A percentile compares a stretch with the other conserved stretches of the same genome.
These are phyloP conservation scores for Sporodiniella umbellata DNA, from an alignment of 371 early-diverging fungal species.

Conservation along the genomic window DNA sequence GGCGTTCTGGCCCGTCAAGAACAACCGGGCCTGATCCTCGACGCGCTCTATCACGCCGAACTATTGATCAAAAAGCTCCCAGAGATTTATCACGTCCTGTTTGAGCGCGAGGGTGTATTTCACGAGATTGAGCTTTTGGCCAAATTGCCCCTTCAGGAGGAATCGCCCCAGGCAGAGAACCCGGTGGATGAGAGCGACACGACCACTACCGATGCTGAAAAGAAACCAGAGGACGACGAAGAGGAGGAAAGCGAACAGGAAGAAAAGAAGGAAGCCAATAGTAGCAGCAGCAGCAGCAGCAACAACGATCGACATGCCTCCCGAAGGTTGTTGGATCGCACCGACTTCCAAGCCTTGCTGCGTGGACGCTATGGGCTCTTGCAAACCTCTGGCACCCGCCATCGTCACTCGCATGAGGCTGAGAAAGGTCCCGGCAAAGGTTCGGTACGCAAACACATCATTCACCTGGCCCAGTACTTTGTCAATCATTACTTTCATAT, in stretches of 20 bases:
- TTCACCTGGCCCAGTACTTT: slow-evolving; percentile 30
- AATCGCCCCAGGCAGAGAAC: slow-evolving; percentile 1
- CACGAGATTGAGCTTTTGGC: slow-evolving; percentile 55
- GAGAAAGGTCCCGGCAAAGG: slow-evolving; percentile 40
- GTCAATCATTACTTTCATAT: slow-evolving; percentile 12
- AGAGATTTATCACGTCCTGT: slow-evolving; percentile 45
- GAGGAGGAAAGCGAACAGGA: slow-evolving; percentile 15
- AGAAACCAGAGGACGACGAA: slow-evolving; percentile 5
- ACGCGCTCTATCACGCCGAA: slow-evolving; percentile 54
- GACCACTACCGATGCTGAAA: slow-evolving; percentile 6
- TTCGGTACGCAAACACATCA: slow-evolving; percentile 33
- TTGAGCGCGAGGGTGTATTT: slow-evolving; percentile 65
- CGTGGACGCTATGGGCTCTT: slow-evolving; percentile 24
- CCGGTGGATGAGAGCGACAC: slow-evolving; percentile 13
- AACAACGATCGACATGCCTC: too few relatives aligned
- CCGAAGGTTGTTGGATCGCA: slow-evolving; percentile 21
- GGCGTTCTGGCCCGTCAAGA: slow-evolving; percentile 59
- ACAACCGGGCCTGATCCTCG: slow-evolving; percentile 51
- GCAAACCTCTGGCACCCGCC: slow-evolving; percentile 4
- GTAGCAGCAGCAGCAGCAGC: background rate
- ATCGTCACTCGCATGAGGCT: slow-evolving; percentile 3
- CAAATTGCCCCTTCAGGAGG: slow-evolving; percentile 16
- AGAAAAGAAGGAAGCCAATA: slow-evolving; percentile 4
- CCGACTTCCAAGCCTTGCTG: slow-evolving; percentile 25
- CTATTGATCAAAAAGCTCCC: slow-evolving; percentile 59